These are phyloP conservation scores for Ostreobium quekettii DNA, from an alignment of 139 green algal species.

Conservation along the genomic window DNA sequence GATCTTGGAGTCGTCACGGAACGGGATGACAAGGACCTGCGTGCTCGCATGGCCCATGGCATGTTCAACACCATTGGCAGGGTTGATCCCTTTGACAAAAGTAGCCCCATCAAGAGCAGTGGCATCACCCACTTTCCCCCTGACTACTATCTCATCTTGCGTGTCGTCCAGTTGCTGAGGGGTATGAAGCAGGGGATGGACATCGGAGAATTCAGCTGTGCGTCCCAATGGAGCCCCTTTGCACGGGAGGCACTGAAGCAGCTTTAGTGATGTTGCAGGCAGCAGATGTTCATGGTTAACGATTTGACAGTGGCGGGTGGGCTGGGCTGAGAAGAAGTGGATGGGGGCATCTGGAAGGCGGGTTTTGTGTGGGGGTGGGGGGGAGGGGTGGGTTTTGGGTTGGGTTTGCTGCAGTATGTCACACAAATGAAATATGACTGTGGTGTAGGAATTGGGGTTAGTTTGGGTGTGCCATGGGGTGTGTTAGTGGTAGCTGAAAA, in stretches of 20 bases:
- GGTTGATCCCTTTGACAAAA: slow-evolving; percentile 77
- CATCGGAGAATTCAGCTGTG: slow-evolving; percentile 61
- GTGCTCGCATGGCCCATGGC: slow-evolving; percentile 64
- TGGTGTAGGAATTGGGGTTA: no score
- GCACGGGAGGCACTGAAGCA: slow-evolving; percentile 40
- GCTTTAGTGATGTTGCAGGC: neutral
- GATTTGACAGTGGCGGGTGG: no score
- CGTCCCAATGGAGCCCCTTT: slow-evolving; percentile 62
- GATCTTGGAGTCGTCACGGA: slow-evolving; percentile 61
- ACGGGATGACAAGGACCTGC: slow-evolving; percentile 34
- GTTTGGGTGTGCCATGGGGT: no score
- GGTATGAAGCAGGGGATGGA: slow-evolving; percentile 72
- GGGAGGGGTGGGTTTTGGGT: no score
- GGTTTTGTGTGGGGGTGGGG: no score
- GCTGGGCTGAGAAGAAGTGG: no score
- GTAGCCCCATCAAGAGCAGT: slow-evolving; percentile 74
- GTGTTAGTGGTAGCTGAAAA: no score
- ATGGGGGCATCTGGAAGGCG: no score
- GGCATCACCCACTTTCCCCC: slow-evolving; percentile 78
- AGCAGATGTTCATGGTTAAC: no score
- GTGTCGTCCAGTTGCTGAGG: slow-evolving; percentile 75
- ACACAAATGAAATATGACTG: no score
- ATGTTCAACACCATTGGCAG: slow-evolving; percentile 92
- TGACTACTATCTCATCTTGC: slow-evolving; percentile 94
- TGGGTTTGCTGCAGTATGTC: no score